Evolutionary conservation across 2,329 filamentous ascomycete genomes (phyloP).

Genomic region (Cladosporium sp.): DNA sequence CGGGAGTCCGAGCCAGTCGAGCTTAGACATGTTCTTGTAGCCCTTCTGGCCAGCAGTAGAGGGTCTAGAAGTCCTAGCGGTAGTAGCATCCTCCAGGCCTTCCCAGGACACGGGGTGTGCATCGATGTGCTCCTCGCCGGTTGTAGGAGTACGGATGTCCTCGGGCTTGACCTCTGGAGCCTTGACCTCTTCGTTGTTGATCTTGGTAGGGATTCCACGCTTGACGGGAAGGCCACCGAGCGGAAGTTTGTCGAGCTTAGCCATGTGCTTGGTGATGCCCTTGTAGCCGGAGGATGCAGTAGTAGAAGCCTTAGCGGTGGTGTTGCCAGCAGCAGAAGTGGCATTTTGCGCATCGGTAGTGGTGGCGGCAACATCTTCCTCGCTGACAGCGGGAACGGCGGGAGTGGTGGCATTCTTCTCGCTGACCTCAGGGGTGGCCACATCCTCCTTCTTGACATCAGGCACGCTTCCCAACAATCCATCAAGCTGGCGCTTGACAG

Average conservation of each 20-base stretch:
- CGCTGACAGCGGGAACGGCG: neutral
- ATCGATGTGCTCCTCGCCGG: neutral
- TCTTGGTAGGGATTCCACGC: neutral
- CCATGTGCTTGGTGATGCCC: constrained; percentile 14
- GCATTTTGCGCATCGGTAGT: neutral
- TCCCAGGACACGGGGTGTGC: neutral
- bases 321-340: constrained; percentile 1
- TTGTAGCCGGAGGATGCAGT: neutral
- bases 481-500: neutral
- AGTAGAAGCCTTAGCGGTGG: neutral
- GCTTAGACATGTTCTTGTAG: neutral
- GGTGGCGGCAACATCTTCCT: neutral
- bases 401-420: neutral
- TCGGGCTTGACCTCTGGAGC: neutral
- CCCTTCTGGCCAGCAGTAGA: neutral
- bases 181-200: neutral
- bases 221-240: constrained; percentile 8
- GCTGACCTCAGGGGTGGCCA: neutral
- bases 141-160: neutral
- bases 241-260: constrained; percentile 8
- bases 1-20: neutral
- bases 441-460: neutral
- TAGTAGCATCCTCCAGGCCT: neutral
- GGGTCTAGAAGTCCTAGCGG: neutral
- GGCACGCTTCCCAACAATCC: neutral